Percentiles rank a stretch among this genome's conserved stretches.
phyloP scores from a whole-genome alignment of 2,329 filamentous ascomycete species.

The Penicillium sp. region DNA sequence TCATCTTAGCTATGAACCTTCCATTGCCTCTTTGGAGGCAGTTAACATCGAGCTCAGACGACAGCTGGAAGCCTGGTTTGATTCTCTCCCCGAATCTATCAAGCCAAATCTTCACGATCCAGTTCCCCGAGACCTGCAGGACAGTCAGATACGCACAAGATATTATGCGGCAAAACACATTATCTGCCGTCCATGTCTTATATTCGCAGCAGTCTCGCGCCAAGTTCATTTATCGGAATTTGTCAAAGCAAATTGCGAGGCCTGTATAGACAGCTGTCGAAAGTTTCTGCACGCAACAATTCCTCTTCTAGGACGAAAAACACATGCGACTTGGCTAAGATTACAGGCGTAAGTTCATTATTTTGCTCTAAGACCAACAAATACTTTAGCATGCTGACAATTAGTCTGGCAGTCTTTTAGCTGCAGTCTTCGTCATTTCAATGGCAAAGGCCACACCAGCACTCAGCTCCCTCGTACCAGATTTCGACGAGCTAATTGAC shows the following conservation, averaged over 20 bases:
- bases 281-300: slow-evolving; percentile 17
- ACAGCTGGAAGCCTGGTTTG: slow-evolving; percentile 20
- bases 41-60: slow-evolving; percentile 20
- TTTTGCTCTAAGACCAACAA: not conserved
- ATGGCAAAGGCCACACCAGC: slow-evolving; percentile 21
- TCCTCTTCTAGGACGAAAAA: slow-evolving; percentile 15
- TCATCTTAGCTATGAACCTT: slow-evolving; percentile 1
- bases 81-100: slow-evolving; percentile 15
- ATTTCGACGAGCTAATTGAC: slow-evolving; percentile 19
- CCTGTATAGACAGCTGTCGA: slow-evolving; percentile 22
- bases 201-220: slow-evolving; percentile 15
- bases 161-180: slow-evolving; percentile 23
- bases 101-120: slow-evolving; percentile 18
- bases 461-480: slow-evolving; percentile 16
- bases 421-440: slow-evolving; percentile 21
- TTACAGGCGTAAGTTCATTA: slow-evolving; percentile 23
- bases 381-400: not conserved
- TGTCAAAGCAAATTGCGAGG: slow-evolving; percentile 16
- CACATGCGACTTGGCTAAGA: slow-evolving; percentile 18
- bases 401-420: slow-evolving; percentile 10
- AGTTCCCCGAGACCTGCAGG: slow-evolving; percentile 10
- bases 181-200: slow-evolving; percentile 21
- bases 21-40: slow-evolving; percentile 16
- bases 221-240: slow-evolving; percentile 10
- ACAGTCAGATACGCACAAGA: slow-evolving; percentile 19